Conservation (phyloP, 2,329 filamentous ascomycete genomes). For the Aspergillus tubingensis region DNA sequence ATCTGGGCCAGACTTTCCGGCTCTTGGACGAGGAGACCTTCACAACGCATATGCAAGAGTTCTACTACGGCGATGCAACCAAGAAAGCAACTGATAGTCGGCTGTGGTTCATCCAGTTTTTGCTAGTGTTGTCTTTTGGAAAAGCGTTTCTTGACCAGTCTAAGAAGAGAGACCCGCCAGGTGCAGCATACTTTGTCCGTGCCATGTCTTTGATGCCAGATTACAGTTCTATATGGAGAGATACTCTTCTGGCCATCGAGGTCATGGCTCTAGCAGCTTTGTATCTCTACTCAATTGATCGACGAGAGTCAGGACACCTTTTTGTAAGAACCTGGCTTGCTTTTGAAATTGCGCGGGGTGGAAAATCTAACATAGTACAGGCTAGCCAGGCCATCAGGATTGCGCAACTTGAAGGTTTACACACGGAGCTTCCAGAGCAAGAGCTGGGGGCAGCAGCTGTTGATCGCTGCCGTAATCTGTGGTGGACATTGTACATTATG, state of each 20-base stretch:
- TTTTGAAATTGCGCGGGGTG: too few species aligned
- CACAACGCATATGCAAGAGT: constrained; percentile 27
- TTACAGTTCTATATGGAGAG: constrained; percentile 38
- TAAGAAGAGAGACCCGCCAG: constrained; percentile 13
- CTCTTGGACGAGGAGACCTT: constrained; percentile 41
- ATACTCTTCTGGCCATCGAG: constrained; percentile 42
- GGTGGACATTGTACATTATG: constrained; percentile 48
- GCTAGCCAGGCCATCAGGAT: constrained; percentile 45
- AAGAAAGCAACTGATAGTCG: constrained; percentile 23
- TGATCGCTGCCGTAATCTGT: constrained; percentile 39
- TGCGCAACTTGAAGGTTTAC: constrained; percentile 45
- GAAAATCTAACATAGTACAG: constrained; percentile 22
- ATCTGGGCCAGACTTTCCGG: constrained; percentile 40
- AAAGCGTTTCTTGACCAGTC: constrained; percentile 19
- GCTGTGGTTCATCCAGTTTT: constrained; percentile 29
- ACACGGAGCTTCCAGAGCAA: constrained; percentile 43
- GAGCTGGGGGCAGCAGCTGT: constrained; percentile 37
- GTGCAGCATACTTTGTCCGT: constrained; percentile 16
- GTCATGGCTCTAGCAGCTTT: constrained; percentile 41
- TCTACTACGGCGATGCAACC: constrained; percentile 26
- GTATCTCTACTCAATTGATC: constrained; percentile 44
- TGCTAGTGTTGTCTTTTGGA: constrained; percentile 22
- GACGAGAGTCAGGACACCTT: constrained; percentile 39
- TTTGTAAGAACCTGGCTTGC: constrained; percentile 25
- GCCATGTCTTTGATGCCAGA: constrained; percentile 42